Conservation (phyloP, 768 basidiomycete genomes). For the Boletus insuetus region DNA sequence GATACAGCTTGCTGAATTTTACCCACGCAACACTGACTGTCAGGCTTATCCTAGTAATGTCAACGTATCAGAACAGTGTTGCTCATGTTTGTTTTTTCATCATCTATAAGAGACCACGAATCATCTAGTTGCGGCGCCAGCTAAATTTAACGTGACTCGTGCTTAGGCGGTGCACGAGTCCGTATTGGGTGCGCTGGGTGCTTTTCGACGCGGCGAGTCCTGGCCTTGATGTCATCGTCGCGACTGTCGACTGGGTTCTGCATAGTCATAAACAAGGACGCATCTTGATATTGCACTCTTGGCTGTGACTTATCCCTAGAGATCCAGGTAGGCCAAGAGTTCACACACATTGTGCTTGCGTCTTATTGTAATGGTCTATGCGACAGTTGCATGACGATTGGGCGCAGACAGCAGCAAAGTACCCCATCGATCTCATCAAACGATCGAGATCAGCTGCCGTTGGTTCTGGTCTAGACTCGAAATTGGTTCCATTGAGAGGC, state of each 20-base stretch:
- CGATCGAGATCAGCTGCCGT: too few relatives aligned
- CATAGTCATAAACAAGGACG: too few relatives aligned
- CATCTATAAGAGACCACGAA: not conserved
- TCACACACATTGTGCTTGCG: not conserved
- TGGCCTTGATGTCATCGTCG: too few relatives aligned
- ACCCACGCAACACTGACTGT: conserved; percentile 2
- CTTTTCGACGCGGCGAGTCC: too few relatives aligned
- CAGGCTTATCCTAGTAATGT: not conserved
- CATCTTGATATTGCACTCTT: too few relatives aligned
- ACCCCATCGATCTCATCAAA: not conserved
- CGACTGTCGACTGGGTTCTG: too few relatives aligned
- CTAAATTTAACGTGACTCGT: not conserved
- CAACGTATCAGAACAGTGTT: not conserved
- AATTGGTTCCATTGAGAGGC: not conserved
- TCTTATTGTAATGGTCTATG: not conserved
- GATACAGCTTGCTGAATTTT: not conserved
- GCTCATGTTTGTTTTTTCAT: not conserved
- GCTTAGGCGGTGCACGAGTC: not conserved
- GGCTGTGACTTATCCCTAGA: too few relatives aligned
- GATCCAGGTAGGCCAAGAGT: too few relatives aligned
- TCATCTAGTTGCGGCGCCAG: not conserved
- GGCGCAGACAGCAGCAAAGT: not conserved
- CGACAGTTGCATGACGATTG: not conserved
- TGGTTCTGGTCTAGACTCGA: not conserved
- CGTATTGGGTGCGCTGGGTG: too few relatives aligned